Percentiles rank a stretch among this genome's conserved stretches.
phyloP scores from a whole-genome alignment of 345 rosid species.

The Carallia pectinifolia region DNA sequence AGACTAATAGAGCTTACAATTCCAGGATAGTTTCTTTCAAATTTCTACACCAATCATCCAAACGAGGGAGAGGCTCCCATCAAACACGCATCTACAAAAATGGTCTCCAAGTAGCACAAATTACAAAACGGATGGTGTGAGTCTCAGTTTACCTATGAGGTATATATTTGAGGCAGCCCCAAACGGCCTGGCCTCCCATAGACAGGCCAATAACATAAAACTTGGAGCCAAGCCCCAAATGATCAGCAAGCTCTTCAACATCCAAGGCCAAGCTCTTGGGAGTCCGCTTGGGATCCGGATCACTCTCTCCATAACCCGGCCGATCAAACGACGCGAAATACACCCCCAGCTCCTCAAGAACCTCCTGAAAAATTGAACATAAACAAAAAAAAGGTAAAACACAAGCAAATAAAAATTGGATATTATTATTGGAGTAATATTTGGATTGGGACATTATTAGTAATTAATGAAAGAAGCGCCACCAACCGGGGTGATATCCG shows the following conservation, averaged over 20 bases:
- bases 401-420: not conserved
- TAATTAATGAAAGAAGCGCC: not conserved
- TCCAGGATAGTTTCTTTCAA: too few species aligned
- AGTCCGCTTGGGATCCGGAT: slow-evolving; percentile 27
- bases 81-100: too few species aligned
- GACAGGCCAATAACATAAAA: slow-evolving; percentile 24
- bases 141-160: slow-evolving; percentile 23
- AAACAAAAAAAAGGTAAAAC: not conserved
- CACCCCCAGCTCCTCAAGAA: slow-evolving; percentile 18
- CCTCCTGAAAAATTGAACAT: slow-evolving; percentile 7
- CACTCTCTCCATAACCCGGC: slow-evolving; percentile 33
- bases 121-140: not conserved
- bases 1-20: not conserved
- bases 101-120: too few species aligned
- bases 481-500: not conserved
- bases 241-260: slow-evolving; percentile 33
- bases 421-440: not conserved
- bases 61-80: too few species aligned
- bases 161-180: slow-evolving; percentile 32
- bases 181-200: slow-evolving; percentile 31
- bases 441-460: not conserved
- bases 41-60: too few species aligned
- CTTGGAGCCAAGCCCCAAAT: slow-evolving; percentile 25
- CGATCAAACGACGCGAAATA: slow-evolving; percentile 23
- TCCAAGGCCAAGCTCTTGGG: slow-evolving; percentile 23